These are phyloP conservation scores for Glarea lozoyensis DNA, from an alignment of 495 filamentous ascomycete genomes.

Conservation along the genomic window DNA sequence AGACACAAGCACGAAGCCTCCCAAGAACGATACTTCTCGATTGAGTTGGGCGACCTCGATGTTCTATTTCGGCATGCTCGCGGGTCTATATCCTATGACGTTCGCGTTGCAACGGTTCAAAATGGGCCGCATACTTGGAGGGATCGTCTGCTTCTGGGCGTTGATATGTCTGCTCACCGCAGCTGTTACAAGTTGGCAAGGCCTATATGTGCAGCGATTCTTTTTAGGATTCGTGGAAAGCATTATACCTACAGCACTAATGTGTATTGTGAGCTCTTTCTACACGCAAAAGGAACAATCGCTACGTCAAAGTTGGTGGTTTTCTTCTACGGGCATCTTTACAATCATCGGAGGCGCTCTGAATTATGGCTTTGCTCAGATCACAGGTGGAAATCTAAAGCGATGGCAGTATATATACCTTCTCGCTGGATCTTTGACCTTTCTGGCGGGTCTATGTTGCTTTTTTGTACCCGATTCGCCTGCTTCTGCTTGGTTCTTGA, in stretches of 20 bases:
- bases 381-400: constrained; percentile 41
- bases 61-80: constrained; percentile 75
- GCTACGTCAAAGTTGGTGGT: constrained; percentile 62
- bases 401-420: constrained; percentile 66
- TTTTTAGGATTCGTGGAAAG: constrained; percentile 63
- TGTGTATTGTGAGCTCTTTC: constrained; percentile 53
- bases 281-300: constrained; percentile 63
- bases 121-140: constrained; percentile 51
- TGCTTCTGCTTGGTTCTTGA: constrained; percentile 45
- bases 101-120: constrained; percentile 58
- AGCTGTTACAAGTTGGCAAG: constrained; percentile 51
- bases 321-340: constrained; percentile 55
- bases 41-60: constrained; percentile 68
- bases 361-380: constrained; percentile 65
- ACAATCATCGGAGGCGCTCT: constrained; percentile 59
- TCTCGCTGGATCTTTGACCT: constrained; percentile 52
- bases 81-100: constrained; percentile 64
- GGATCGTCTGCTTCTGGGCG: constrained; percentile 58
- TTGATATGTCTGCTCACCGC: constrained; percentile 60
- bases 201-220: constrained; percentile 62
- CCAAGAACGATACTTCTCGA: constrained; percentile 49
- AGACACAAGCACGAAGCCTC: constrained; percentile 43
- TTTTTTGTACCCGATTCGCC: constrained; percentile 52
- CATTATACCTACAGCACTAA: constrained; percentile 60
- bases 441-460: constrained; percentile 55